Evolutionary conservation across 148 eudicot genomes (phyloP).

Genomic region (Rhododendron henanense): DNA sequence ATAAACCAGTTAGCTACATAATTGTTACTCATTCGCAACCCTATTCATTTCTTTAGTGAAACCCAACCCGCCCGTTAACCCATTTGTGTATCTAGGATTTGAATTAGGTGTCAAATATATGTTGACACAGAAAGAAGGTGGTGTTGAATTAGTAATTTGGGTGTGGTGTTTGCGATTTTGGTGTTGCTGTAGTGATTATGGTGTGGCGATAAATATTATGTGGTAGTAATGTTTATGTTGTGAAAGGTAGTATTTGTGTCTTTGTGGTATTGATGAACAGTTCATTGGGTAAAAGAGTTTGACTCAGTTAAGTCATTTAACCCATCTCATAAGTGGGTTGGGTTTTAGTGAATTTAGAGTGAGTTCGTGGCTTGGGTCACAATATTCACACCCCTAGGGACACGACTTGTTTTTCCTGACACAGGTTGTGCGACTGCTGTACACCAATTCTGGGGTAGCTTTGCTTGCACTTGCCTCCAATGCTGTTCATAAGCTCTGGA

Average conservation of each 20-base stretch:
- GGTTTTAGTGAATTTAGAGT: neutral
- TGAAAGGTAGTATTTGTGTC: neutral
- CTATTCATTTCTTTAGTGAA: neutral
- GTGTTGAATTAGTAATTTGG: neutral
- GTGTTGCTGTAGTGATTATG: neutral
- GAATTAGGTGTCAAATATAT: neutral
- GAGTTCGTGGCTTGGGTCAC: neutral
- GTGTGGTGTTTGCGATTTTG: neutral
- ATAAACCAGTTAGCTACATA: neutral
- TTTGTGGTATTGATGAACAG: neutral
- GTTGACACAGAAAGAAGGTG: neutral
- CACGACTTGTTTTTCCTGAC: neutral
- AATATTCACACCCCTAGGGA: neutral
- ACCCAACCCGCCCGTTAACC: neutral
- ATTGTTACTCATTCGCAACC: neutral
- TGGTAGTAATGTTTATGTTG: neutral
- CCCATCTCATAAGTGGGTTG: neutral
- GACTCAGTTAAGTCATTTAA: neutral
- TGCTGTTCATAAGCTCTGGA: slow-evolving; percentile 69
- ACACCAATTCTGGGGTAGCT: slow-evolving; percentile 59
- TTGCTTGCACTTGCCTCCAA: slow-evolving; percentile 54
- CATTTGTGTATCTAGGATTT: neutral
- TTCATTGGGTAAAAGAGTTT: neutral
- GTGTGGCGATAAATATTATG: neutral
- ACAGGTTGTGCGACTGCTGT: slow-evolving; percentile 56